Evolutionary conservation across 1,284 basidiomycete species (phyloP).

Genomic region (Trichosporon coremiiforme): DNA sequence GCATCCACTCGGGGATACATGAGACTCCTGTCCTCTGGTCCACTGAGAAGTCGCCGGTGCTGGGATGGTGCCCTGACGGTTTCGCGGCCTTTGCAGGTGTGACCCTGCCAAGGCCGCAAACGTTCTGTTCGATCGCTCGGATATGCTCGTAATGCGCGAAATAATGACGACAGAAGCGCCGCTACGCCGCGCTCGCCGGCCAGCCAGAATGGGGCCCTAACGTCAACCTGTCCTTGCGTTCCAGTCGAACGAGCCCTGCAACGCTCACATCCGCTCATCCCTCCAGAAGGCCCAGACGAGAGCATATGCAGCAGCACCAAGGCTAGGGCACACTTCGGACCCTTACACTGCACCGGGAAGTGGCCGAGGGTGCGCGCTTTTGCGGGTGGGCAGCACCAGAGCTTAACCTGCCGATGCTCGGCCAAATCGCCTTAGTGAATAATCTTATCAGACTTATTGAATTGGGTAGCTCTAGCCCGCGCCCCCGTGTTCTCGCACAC

Average conservation of each 20-base stretch:
- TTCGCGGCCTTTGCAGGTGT: not conserved
- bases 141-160: not conserved
- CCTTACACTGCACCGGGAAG: not conserved
- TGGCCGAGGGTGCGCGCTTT: constrained; percentile 6
- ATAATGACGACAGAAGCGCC: not conserved
- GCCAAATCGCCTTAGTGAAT: constrained; percentile 5
- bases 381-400: not conserved
- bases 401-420: not conserved
- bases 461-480: not conserved
- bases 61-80: not conserved
- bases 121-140: constrained; percentile 5
- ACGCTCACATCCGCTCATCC: not conserved
- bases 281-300: not conserved
- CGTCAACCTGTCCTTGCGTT: not conserved
- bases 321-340: not conserved
- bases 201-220: not conserved
- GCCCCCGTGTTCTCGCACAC: constrained; percentile 10
- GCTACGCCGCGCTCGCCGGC: not conserved
- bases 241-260: not conserved
- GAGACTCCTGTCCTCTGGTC: not conserved
- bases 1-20: not conserved
- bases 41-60: not conserved
- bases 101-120: not conserved
- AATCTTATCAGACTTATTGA: constrained; percentile 7
- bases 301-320: not conserved